Evolutionary conservation across 257 asterid genomes (phyloP).

Genomic region (Solanum pinnatisectum): DNA sequence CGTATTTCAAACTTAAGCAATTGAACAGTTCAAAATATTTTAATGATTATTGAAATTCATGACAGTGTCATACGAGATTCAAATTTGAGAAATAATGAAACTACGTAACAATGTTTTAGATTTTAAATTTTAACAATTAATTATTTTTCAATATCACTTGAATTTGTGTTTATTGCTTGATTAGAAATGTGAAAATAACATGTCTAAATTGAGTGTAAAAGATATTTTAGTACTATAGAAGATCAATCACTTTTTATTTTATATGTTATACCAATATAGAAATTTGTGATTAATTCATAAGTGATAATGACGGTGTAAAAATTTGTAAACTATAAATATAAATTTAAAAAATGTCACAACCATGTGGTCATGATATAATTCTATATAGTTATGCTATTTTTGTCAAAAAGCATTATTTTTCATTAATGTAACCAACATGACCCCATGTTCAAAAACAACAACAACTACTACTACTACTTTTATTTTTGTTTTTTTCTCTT

Average conservation of each 20-base stretch:
- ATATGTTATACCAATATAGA: background rate
- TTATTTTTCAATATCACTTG: background rate
- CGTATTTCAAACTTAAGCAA: background rate
- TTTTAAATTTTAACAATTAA: background rate
- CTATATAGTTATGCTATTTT: background rate
- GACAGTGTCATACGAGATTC: background rate
- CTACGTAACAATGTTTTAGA: background rate
- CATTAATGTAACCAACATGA: background rate
- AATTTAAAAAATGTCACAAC: background rate
- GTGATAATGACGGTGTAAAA: too few relatives aligned
- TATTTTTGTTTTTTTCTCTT: background rate
- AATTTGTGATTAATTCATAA: too few relatives aligned
- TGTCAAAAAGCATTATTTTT: background rate
- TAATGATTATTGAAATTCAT: background rate
- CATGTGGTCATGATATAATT: background rate
- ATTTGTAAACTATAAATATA: too few relatives aligned
- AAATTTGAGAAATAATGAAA: background rate
- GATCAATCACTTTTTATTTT: background rate
- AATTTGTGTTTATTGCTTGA: background rate
- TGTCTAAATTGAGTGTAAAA: background rate
- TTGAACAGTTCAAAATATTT: background rate
- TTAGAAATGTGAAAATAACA: background rate
- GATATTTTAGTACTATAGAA: background rate
- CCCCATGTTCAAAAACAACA: background rate
- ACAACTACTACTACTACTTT: background rate